These are phyloP conservation scores for Thelephora aurantiotincta DNA, from an alignment of 768 basidiomycete genomes.

Conservation along the genomic window DNA sequence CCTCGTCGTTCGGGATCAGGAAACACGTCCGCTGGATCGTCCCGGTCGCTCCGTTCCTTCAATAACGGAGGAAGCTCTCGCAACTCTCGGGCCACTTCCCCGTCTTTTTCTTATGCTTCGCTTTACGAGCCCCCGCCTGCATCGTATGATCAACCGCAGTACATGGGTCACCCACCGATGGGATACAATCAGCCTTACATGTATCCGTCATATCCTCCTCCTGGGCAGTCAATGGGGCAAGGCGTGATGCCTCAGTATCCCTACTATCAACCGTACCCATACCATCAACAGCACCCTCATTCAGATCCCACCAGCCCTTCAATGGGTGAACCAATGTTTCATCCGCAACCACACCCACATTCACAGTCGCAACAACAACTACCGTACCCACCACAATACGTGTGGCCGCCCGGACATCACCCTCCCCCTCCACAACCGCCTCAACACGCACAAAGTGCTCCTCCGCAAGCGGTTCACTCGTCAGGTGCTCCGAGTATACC, in stretches of 20 bases:
- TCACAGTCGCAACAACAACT: constrained; percentile 11
- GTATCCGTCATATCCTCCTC: constrained; percentile 17
- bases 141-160: constrained; percentile 14
- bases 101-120: constrained; percentile 61
- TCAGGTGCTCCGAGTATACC: constrained; percentile 18
- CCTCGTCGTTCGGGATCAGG: constrained; percentile 30
- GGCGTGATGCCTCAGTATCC: constrained; percentile 11
- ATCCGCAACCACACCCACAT: constrained; percentile 14
- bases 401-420: constrained; percentile 15
- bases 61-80: constrained; percentile 49
- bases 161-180: constrained; percentile 14
- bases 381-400: constrained; percentile 15
- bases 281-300: constrained; percentile 31
- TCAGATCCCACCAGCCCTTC: constrained; percentile 19
- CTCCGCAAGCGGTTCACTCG: constrained; percentile 20
- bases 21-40: constrained; percentile 31
- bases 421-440: constrained; percentile 10
- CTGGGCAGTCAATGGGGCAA: constrained; percentile 17
- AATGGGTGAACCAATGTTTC: constrained; percentile 17
- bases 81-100: constrained; percentile 61
- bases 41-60: constrained; percentile 44
- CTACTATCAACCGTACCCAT: constrained; percentile 36
- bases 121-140: constrained; percentile 45
- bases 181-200: constrained; percentile 16
- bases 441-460: constrained; percentile 13